A percentile compares a stretch with the other conserved stretches of the same genome.
These are phyloP conservation scores for Colletotrichum plurivorum DNA, from an alignment of 2,329 filamentous ascomycete genomes.

Conservation along the genomic window DNA sequence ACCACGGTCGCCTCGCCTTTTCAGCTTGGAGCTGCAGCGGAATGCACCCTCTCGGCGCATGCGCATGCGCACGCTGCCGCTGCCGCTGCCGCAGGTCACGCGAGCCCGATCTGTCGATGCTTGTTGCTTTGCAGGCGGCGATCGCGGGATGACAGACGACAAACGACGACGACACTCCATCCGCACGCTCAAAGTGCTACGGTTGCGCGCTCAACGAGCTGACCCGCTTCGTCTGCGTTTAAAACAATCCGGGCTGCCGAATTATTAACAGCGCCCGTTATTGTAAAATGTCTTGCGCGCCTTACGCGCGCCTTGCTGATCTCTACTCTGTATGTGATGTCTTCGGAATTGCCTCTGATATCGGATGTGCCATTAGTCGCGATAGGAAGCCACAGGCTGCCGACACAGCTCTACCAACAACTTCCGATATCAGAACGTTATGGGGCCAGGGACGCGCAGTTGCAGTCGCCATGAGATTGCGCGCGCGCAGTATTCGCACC, in stretches of 20 bases:
- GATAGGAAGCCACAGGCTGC: slow-evolving; percentile 12
- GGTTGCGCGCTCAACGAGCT: background rate
- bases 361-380: slow-evolving; percentile 29
- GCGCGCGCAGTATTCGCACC: background rate
- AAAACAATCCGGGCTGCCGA: background rate
- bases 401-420: background rate
- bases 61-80: background rate
- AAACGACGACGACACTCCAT: background rate
- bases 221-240: background rate
- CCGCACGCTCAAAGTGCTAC: background rate
- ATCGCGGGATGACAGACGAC: background rate
- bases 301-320: background rate
- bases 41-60: slow-evolving; percentile 9
- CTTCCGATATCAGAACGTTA: slow-evolving; percentile 19
- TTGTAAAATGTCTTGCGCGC: background rate
- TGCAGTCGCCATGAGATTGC: slow-evolving; percentile 26
- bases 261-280: background rate
- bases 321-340: background rate
- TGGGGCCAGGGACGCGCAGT: slow-evolving; percentile 7
- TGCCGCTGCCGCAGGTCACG: background rate
- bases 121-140: slow-evolving; percentile 13
- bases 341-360: background rate
- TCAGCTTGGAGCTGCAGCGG: slow-evolving; percentile 15
- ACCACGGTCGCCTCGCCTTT: slow-evolving; percentile 27
- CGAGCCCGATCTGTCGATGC: background rate